phyloP scores from a whole-genome alignment of 228 moss, liverwort and hornwort species.

The Sphagnum magellanicum region DNA sequence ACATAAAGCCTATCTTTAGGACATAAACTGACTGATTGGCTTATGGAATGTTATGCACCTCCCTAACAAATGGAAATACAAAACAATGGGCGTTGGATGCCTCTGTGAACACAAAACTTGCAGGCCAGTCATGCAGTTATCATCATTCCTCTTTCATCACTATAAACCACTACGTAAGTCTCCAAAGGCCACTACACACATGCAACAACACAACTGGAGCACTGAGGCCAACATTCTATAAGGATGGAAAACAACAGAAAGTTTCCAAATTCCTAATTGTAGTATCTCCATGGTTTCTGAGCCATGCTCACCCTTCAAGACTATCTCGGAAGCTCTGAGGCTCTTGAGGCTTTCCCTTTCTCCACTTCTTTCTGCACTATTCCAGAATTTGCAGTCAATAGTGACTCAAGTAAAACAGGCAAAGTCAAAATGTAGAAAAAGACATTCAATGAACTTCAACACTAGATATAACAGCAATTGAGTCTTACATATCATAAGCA shows the following conservation, averaged over 20 bases:
- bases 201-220: neutral
- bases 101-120: too few species aligned
- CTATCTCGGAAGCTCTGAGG: constrained; percentile 51
- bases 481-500: too few species aligned
- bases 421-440: too few species aligned
- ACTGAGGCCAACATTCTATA: neutral
- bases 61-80: neutral
- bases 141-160: neutral
- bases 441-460: too few species aligned
- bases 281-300: neutral
- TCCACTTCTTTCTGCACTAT: constrained; percentile 45
- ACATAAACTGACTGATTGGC: neutral
- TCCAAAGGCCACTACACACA: too few species aligned
- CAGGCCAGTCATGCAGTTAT: too few species aligned
- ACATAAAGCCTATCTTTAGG: neutral
- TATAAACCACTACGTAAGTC: too few species aligned
- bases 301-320: constrained; percentile 35
- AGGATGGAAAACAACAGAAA: neutral
- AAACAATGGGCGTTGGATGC: too few species aligned
- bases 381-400: neutral
- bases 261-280: neutral
- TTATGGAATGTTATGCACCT: neutral
- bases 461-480: too few species aligned
- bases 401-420: too few species aligned
- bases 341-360: constrained; percentile 54